phyloP scores from a whole-genome alignment of 768 basidiomycete genomes.

The Gloeophyllum trabeum region DNA sequence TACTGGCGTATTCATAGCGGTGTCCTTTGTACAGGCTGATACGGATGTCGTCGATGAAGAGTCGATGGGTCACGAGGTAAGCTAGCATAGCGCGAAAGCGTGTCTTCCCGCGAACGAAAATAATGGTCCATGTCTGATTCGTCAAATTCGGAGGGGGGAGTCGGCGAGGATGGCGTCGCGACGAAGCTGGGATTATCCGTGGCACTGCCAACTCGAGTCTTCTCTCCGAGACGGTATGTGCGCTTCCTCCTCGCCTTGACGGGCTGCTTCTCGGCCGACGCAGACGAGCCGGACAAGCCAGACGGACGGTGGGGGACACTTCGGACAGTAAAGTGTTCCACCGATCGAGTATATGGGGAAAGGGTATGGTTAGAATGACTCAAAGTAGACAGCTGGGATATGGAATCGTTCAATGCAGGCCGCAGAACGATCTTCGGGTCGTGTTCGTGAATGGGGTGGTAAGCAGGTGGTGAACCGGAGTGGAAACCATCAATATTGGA shows the following conservation, averaged over 20 bases:
- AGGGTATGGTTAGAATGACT: constrained; percentile 88
- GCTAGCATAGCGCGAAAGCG: background rate
- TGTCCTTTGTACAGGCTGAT: background rate
- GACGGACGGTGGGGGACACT: constrained; percentile 60
- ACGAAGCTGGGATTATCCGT: background rate
- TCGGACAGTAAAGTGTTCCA: constrained; percentile 87
- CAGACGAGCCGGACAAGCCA: constrained; percentile 21
- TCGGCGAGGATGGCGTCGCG: constrained; percentile 12
- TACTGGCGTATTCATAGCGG: no score
- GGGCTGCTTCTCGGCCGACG: constrained; percentile 34
- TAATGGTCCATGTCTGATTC: constrained; percentile 67
- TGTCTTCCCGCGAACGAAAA: constrained; percentile 34
- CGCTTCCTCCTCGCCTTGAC: constrained; percentile 72
- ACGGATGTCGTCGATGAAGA: background rate
- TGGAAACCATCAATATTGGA: constrained; percentile 22
- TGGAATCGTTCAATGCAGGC: constrained; percentile 55
- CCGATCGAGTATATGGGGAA: constrained; percentile 83
- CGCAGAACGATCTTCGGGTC: constrained; percentile 52
- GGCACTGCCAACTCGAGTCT: constrained; percentile 8
- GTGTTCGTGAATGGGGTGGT: constrained; percentile 21
- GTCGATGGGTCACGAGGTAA: background rate
- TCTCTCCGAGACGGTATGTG: constrained; percentile 47
- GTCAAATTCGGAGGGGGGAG: constrained; percentile 47
- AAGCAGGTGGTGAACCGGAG: constrained; percentile 21
- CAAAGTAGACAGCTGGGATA: constrained; percentile 81